Evolutionary conservation across 1,139 yeast species (phyloP).

Genomic region (Pichia norvegensis): DNA sequence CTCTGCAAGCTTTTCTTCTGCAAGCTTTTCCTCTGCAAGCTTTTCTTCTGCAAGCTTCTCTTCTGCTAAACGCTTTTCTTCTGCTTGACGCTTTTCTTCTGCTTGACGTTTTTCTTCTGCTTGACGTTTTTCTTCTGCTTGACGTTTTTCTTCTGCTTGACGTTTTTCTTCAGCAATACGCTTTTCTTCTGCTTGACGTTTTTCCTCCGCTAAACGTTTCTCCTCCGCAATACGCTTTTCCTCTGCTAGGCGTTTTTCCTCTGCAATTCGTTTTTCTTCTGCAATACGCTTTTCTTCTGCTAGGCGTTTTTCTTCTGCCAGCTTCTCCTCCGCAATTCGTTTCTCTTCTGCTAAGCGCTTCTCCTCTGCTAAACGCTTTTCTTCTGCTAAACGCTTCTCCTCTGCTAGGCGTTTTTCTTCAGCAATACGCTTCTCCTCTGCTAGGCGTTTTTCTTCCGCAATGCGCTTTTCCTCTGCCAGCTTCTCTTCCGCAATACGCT

Average conservation of each 20-base stretch:
- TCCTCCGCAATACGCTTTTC: neutral
- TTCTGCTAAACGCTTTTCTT: neutral
- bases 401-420: constrained; percentile 1
- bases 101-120: neutral
- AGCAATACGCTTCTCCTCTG: constrained; percentile 5
- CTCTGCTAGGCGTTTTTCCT: neutral
- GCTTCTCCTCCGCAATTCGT: neutral
- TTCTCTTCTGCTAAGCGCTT: neutral
- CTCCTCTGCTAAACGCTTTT: neutral
- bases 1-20: neutral
- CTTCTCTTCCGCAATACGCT: neutral
- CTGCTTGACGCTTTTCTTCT: neutral
- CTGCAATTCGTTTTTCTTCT: neutral
- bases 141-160: neutral
- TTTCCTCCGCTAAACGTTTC: neutral
- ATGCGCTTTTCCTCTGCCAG: neutral
- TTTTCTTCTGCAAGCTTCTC: neutral
- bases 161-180: neutral
- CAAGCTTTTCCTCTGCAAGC: neutral
- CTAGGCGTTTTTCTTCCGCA: neutral
- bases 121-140: neutral
- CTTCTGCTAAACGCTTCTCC: neutral
- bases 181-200: neutral
- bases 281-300: neutral
- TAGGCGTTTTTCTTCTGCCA: neutral